Evolutionary conservation across 345 rosid genomes (phyloP).

Genomic region (Leavenworthia alabamica): DNA sequence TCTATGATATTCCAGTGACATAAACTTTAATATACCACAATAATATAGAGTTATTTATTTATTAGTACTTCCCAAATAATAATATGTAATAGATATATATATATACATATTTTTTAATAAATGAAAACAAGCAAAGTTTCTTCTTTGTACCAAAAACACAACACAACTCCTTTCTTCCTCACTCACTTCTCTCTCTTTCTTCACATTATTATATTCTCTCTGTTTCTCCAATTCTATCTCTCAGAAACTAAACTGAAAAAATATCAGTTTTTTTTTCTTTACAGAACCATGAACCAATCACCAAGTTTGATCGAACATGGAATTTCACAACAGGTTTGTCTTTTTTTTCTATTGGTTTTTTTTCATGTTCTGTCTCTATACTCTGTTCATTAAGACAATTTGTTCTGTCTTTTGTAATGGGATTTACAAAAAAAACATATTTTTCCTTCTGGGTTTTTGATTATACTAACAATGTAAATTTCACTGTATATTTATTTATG

Average conservation of each 20-base stretch:
- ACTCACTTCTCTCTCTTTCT: slow-evolving; percentile 30
- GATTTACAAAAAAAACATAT: neutral
- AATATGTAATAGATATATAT: too few relatives aligned
- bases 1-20: too few relatives aligned
- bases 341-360: neutral
- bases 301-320: slow-evolving; percentile 42
- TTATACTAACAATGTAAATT: slow-evolving; percentile 9
- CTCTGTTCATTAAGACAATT: neutral
- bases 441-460: slow-evolving; percentile 15
- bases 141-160: slow-evolving; percentile 32
- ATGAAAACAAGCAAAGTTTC: slow-evolving; percentile 35
- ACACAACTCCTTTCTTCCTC: slow-evolving; percentile 28
- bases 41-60: too few relatives aligned
- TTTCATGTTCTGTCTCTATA: neutral
- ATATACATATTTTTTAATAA: too few relatives aligned
- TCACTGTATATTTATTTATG: neutral
- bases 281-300: slow-evolving; percentile 45
- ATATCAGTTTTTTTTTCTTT: neutral
- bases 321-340: slow-evolving; percentile 47
- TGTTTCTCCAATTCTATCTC: slow-evolving; percentile 11
- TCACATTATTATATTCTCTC: slow-evolving; percentile 31
- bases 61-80: too few relatives aligned
- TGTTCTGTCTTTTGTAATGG: too few relatives aligned
- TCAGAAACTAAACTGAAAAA: too few relatives aligned
- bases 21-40: too few relatives aligned